A percentile compares a stretch with the other conserved stretches of the same genome.
Conservation (phyloP, 805 yeast species). For the Candida orba region DNA sequence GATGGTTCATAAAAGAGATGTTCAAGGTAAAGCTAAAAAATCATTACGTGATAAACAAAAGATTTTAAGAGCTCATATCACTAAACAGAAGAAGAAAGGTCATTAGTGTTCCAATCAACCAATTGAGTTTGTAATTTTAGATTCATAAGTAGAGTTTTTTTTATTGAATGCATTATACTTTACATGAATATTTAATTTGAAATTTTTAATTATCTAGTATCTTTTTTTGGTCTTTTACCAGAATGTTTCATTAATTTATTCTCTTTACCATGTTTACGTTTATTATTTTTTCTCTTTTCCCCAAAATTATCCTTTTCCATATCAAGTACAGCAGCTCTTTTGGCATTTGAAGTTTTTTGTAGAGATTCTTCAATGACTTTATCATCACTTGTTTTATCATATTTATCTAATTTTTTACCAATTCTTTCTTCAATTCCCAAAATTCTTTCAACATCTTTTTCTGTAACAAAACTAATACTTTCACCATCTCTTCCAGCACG, state of each 20-base stretch:
- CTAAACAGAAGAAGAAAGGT: conserved; percentile 87
- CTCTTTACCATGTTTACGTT: conserved; percentile 24
- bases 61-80: conserved; percentile 76
- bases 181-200: no score
- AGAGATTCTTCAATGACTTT: conserved; percentile 68
- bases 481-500: conserved; percentile 93
- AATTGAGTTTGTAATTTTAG: conserved; percentile 1
- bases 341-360: conserved; percentile 67
- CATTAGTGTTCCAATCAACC: conserved; percentile 25
- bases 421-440: conserved; percentile 84
- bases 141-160: not conserved
- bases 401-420: conserved; percentile 70
- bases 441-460: conserved; percentile 75
- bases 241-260: conserved; percentile 3
- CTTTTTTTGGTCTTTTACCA: no score
- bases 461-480: conserved; percentile 75
- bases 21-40: conserved; percentile 87
- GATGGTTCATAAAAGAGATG: conserved; percentile 95
- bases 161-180: not conserved
- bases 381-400: conserved; percentile 66
- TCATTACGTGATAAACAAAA: conserved; percentile 88
- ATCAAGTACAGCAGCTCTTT: conserved; percentile 84
- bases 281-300: conserved; percentile 51
- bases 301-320: conserved; percentile 92
- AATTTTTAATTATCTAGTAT: no score